These are phyloP conservation scores for Coniella lustricola DNA, from an alignment of 2,329 filamentous ascomycete species.

Conservation along the genomic window DNA sequence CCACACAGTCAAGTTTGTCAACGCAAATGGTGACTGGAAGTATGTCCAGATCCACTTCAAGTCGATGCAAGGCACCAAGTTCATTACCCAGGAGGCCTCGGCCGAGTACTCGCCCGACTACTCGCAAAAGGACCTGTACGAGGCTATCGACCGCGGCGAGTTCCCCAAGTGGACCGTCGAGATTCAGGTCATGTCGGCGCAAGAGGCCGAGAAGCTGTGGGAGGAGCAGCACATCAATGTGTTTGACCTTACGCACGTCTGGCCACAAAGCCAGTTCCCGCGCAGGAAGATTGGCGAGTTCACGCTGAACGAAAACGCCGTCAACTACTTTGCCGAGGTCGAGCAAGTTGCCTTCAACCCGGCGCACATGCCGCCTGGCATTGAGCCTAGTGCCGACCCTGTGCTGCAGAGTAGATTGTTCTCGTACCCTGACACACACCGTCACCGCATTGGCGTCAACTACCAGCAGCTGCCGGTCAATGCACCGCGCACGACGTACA, in stretches of 20 bases:
- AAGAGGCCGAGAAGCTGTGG: conserved; percentile 42
- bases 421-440: conserved; percentile 55
- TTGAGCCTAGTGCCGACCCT: conserved; percentile 55
- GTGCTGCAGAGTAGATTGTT: conserved; percentile 56
- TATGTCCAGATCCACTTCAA: conserved; percentile 49
- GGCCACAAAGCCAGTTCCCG: conserved; percentile 47
- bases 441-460: conserved; percentile 57
- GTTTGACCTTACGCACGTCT: conserved; percentile 53
- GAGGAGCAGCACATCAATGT: conserved; percentile 34
- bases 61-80: conserved; percentile 45
- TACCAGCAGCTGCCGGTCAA: conserved; percentile 60
- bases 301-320: conserved; percentile 47
- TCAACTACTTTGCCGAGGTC: conserved; percentile 64
- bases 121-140: conserved; percentile 44
- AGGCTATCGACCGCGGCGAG: conserved; percentile 45
- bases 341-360: conserved; percentile 64
- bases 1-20: conserved; percentile 49
- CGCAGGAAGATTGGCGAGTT: conserved; percentile 45
- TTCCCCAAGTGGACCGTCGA: conserved; percentile 49
- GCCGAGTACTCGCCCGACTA: conserved; percentile 39
- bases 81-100: conserved; percentile 42
- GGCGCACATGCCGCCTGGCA: conserved; percentile 55
- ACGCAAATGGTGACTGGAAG: conserved; percentile 44
- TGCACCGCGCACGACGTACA: conserved; percentile 46
- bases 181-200: conserved; percentile 44